Percentiles rank a stretch among this genome's conserved stretches.
Evolutionary conservation across 345 rosid genomes (phyloP).

Genomic region (Syzygium oleosum): DNA sequence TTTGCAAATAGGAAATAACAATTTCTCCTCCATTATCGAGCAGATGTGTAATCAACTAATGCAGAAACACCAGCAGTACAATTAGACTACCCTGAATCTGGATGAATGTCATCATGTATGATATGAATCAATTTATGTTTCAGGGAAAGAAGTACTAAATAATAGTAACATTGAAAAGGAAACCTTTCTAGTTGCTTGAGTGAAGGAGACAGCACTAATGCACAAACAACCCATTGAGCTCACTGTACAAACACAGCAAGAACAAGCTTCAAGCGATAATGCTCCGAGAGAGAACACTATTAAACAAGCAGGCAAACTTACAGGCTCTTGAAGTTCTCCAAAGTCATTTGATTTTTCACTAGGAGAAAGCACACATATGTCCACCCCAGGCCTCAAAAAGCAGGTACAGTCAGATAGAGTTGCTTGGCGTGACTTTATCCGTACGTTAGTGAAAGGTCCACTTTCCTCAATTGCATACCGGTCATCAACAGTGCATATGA

Average conservation of each 20-base stretch:
- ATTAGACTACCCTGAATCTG: not conserved
- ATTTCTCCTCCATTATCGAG: not conserved
- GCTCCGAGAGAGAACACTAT: not conserved
- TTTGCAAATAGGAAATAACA: not conserved
- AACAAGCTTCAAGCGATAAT: not conserved
- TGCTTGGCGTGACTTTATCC: constrained; percentile 65
- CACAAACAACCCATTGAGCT: not conserved
- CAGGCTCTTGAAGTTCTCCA: constrained; percentile 31
- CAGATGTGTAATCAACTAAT: not conserved
- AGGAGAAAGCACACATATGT: constrained; percentile 51
- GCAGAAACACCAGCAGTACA: not conserved
- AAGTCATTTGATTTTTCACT: constrained; percentile 8
- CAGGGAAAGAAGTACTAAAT: not conserved
- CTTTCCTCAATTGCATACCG: constrained; percentile 15
- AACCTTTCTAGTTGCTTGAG: not conserved
- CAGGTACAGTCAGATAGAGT: constrained; percentile 53
- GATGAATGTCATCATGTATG: not conserved
- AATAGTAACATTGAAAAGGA: not conserved
- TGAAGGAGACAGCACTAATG: not conserved
- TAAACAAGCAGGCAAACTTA: constrained; percentile 6
- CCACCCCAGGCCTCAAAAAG: constrained; percentile 69
- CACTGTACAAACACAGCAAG: not conserved
- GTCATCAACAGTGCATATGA: constrained; percentile 27
- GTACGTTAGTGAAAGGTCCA: constrained; percentile 47
- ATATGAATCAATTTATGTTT: not conserved